These are phyloP conservation scores for Zychaea mexicana DNA, from an alignment of 371 early-diverging fungal species.

Conservation along the genomic window DNA sequence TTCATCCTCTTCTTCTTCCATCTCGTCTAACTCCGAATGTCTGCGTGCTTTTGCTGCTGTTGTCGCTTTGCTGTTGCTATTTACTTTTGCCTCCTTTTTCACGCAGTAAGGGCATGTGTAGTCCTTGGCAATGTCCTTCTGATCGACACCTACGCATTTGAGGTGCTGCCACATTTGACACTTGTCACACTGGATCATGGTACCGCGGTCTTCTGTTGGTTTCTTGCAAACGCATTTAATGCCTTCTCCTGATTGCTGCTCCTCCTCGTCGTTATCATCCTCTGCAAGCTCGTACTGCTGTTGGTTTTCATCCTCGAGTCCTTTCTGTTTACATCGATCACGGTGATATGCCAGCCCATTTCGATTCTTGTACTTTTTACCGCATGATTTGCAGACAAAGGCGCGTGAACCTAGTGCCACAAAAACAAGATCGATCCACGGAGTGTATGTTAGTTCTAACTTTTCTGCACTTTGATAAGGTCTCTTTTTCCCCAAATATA, in stretches of 20 bases:
- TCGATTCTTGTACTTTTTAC: conserved; percentile 49
- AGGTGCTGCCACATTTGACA: conserved; percentile 52
- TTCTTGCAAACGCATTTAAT: conserved; percentile 48
- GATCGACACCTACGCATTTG: conserved; percentile 41
- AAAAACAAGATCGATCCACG: too few species aligned
- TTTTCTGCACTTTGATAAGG: too few species aligned
- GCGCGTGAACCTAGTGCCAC: conserved; percentile 18
- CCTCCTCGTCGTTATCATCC: conserved; percentile 30
- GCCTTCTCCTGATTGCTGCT: conserved; percentile 1
- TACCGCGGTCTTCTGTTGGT: conserved; percentile 34
- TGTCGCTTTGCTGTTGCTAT: too few species aligned
- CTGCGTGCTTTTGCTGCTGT: background rate
- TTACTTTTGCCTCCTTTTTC: background rate
- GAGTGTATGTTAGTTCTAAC: too few species aligned
- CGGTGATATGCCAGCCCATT: conserved; percentile 47
- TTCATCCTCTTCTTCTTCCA: conserved; percentile 15
- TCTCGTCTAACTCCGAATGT: background rate
- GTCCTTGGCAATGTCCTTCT: conserved; percentile 33
- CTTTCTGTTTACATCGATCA: conserved; percentile 44
- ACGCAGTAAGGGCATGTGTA: conserved; percentile 54
- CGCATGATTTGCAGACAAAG: conserved; percentile 49
- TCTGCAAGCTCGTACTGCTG: conserved; percentile 23
- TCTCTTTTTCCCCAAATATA: too few species aligned
- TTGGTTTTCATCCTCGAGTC: conserved; percentile 47
- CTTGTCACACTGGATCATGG: conserved; percentile 56